Conservation (phyloP, 495 filamentous ascomycete genomes). For the Diplogelasinospora grovesii region DNA sequence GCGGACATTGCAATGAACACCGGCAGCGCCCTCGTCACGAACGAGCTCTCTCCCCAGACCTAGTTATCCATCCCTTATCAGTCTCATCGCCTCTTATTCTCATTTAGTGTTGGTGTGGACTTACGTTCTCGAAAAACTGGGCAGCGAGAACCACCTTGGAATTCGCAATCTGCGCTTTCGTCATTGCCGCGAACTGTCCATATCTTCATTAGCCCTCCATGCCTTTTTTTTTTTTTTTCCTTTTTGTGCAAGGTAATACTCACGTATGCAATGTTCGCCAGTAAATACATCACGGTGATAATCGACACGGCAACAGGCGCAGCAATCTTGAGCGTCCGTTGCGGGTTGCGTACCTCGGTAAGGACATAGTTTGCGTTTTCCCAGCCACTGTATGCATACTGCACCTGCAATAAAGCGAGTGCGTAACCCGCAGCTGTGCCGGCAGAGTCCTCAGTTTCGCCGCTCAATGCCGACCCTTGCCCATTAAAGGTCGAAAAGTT, state of each 20-base stretch:
- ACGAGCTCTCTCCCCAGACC: slow-evolving; percentile 36
- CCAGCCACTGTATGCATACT: slow-evolving; percentile 56
- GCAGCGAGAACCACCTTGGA: slow-evolving; percentile 52
- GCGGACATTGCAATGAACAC: slow-evolving; percentile 58
- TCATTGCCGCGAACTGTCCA: slow-evolving; percentile 53
- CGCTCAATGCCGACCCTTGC: slow-evolving; percentile 4
- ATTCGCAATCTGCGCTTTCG: slow-evolving; percentile 46
- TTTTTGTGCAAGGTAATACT: too few species aligned
- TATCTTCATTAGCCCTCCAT: slow-evolving; percentile 14
- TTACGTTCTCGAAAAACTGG: slow-evolving; percentile 53
- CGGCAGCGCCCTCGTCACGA: slow-evolving; percentile 43
- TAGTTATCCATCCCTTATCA: too few species aligned
- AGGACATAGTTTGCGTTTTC: slow-evolving; percentile 50
- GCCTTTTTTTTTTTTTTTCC: too few species aligned
- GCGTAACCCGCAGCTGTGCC: slow-evolving; percentile 38
- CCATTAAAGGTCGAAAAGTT: slow-evolving; percentile 47
- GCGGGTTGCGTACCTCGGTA: slow-evolving; percentile 52
- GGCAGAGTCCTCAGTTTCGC: slow-evolving; percentile 1
- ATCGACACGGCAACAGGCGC: slow-evolving; percentile 49
- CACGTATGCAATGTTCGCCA: slow-evolving; percentile 49
- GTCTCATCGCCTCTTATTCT: neutral
- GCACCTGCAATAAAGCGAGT: slow-evolving; percentile 53
- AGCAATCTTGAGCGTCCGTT: slow-evolving; percentile 50
- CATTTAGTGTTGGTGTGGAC: neutral
- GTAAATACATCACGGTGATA: slow-evolving; percentile 54